Conservation (phyloP, 2,329 filamentous ascomycete genomes). For the Salinomyces thailandicus region DNA sequence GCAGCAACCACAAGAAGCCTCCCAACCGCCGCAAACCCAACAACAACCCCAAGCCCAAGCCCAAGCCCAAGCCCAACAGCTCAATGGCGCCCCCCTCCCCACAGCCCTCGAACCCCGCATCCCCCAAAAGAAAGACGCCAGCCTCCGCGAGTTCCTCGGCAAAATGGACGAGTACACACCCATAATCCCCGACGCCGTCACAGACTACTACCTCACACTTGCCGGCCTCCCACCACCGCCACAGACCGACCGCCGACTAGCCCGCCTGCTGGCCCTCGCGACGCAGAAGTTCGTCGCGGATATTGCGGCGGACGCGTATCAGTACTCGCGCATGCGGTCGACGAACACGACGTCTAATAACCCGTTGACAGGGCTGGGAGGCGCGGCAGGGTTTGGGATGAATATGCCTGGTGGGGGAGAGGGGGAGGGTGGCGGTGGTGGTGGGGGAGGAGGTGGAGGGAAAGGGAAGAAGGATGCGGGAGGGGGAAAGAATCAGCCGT, state of each 20-base stretch:
- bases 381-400: slow-evolving; percentile 60
- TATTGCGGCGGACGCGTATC: slow-evolving; percentile 93
- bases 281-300: slow-evolving; percentile 98
- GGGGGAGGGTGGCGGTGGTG: slow-evolving; percentile 46
- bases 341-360: slow-evolving; percentile 85
- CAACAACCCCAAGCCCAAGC: slow-evolving; percentile 43
- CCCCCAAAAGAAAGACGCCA: slow-evolving; percentile 80
- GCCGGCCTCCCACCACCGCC: slow-evolving; percentile 88
- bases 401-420: slow-evolving; percentile 39
- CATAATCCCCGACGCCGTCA: slow-evolving; percentile 97
- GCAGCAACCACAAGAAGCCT: neutral
- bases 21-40: slow-evolving; percentile 16
- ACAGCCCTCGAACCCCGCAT: slow-evolving; percentile 44
- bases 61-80: slow-evolving; percentile 69
- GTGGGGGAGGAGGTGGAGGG: slow-evolving; percentile 26
- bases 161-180: slow-evolving; percentile 99
- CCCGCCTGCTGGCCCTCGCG: slow-evolving; percentile 88
- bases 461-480: slow-evolving; percentile 28
- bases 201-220: slow-evolving; percentile 94
- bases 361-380: slow-evolving; percentile 76
- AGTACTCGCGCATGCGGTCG: slow-evolving; percentile 92
- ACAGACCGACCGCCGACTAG: slow-evolving; percentile 79
- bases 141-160: slow-evolving; percentile 77
- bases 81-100: slow-evolving; percentile 12
- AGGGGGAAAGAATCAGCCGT: slow-evolving; percentile 28